These are phyloP conservation scores for Astragalus membranaceus DNA, from an alignment of 306 rosid species.

Conservation along the genomic window DNA sequence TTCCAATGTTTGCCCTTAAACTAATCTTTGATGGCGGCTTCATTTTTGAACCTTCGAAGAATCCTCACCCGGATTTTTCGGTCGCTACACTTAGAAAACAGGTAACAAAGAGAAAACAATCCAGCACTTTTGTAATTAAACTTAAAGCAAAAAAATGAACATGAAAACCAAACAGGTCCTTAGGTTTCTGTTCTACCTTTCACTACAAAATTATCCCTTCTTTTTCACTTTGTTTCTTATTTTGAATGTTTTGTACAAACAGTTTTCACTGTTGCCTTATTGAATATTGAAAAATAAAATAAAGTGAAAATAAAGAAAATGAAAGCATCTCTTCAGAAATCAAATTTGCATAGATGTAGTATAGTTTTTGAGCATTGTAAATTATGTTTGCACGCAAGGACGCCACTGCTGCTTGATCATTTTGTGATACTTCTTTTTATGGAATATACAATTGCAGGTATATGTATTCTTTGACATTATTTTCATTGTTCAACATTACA, in stretches of 20 bases:
- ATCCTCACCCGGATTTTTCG: no score
- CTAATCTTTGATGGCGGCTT: no score
- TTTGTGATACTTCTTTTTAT: not conserved
- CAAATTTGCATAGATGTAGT: not conserved
- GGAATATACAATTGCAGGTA: constrained; percentile 46
- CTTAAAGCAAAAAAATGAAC: no score
- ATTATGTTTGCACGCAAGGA: no score
- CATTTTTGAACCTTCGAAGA: no score
- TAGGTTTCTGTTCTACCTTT: not conserved
- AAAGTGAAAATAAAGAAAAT: not conserved
- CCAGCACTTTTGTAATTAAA: no score
- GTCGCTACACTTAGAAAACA: no score
- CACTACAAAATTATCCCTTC: no score
- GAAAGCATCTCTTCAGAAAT: not conserved
- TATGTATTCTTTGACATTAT: constrained; percentile 64
- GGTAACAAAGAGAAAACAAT: not conserved
- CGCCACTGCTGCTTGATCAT: not conserved
- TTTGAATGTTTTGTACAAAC: no score
- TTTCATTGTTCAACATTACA: constrained; percentile 51
- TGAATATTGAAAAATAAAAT: not conserved
- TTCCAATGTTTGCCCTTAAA: no score
- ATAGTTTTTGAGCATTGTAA: not conserved
- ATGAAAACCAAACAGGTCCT: no score
- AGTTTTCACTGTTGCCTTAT: not conserved
- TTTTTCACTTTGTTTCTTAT: no score